Percentiles rank a stretch among this genome's conserved stretches.
Evolutionary conservation across 768 basidiomycete genomes (phyloP).

Genomic region (Russula sp.): DNA sequence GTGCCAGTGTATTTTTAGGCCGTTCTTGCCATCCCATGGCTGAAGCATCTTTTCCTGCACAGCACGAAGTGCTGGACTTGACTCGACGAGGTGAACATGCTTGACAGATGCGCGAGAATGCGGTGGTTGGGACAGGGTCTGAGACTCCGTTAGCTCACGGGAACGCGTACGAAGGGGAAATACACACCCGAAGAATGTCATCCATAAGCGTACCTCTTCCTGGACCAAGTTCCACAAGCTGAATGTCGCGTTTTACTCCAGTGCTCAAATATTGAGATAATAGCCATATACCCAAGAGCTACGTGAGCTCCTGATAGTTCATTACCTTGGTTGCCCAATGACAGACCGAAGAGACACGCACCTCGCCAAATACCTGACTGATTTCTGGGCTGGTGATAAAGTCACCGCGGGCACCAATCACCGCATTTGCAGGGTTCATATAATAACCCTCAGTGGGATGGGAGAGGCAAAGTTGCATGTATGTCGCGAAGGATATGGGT

Average conservation of each 20-base stretch:
- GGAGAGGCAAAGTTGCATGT: slow-evolving; percentile 87
- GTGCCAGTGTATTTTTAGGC: slow-evolving; percentile 59
- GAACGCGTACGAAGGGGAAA: not conserved
- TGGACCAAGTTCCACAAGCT: slow-evolving; percentile 89
- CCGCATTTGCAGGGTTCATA: slow-evolving; percentile 61
- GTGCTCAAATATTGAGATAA: slow-evolving; percentile 64
- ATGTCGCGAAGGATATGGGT: slow-evolving; percentile 79
- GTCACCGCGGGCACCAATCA: slow-evolving; percentile 86
- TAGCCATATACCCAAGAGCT: slow-evolving; percentile 88
- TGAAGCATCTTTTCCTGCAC: slow-evolving; percentile 53
- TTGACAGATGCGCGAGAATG: slow-evolving; percentile 32
- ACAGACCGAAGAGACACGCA: slow-evolving; percentile 33
- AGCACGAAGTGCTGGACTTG: slow-evolving; percentile 57
- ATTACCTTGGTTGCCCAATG: slow-evolving; percentile 32
- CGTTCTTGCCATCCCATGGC: slow-evolving; percentile 27
- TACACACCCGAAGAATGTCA: slow-evolving; percentile 77
- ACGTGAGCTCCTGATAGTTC: slow-evolving; percentile 32
- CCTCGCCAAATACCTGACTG: slow-evolving; percentile 94
- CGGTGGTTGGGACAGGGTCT: slow-evolving; percentile 52
- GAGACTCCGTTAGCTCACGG: not conserved
- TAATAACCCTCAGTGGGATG: slow-evolving; percentile 95
- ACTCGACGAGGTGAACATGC: slow-evolving; percentile 76
- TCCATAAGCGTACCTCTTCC: slow-evolving; percentile 89
- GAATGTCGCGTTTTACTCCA: slow-evolving; percentile 44
- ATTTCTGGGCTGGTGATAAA: slow-evolving; percentile 98